Evolutionary conservation across 129 eudicot genomes (phyloP), one percentile per base, ranked within the genome.

Genomic region (Calendula officinalis): DNA sequence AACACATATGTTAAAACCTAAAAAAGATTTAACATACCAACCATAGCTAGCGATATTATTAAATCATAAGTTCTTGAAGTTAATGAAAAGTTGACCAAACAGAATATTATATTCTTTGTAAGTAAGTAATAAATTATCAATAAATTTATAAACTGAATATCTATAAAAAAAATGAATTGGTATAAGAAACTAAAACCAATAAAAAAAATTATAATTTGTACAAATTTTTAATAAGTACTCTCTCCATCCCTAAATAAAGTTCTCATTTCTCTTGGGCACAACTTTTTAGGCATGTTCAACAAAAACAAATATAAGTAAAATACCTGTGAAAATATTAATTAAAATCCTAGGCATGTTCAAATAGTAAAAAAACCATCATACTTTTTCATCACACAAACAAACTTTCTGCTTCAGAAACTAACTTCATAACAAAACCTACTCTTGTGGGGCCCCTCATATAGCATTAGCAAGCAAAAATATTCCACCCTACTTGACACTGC

Each of bases 381-480:
- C 69, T 34, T 47, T 44, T 62, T 62, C 8, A 11, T 4, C 33
- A 34, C 30, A 63, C 56, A 38, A 61, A 5, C 3, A 36, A 57
- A 57, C 63, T 57, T 57, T 39, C 65, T 9, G 35, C 34, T 39
- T 50, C 63, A 13, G 63, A 41, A 36, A 47, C 67, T 46, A 69
- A 59, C 47, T 39, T 47, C 59, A 47, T 35, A 45, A 45, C 51
- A 32, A 58, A 54, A 72, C 63, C 55, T 72, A 72, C 54, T 63
- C 70, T 71, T 30, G 38, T 55, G 41, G 46, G 13, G 46, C 62
- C 47, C 76, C 60, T 62, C 65, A 59, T 33, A 56, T 10, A 47
- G 37, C 35, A 69, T 33, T 54, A 37, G 48, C 62, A 53, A 16
- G 42, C 67, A 69, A 69, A 69, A 69, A 59, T 69, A 27, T 51